These are phyloP conservation scores for Saccharomyces hybrid DNA, from an alignment of 1,139 yeast species.

Conservation along the genomic window DNA sequence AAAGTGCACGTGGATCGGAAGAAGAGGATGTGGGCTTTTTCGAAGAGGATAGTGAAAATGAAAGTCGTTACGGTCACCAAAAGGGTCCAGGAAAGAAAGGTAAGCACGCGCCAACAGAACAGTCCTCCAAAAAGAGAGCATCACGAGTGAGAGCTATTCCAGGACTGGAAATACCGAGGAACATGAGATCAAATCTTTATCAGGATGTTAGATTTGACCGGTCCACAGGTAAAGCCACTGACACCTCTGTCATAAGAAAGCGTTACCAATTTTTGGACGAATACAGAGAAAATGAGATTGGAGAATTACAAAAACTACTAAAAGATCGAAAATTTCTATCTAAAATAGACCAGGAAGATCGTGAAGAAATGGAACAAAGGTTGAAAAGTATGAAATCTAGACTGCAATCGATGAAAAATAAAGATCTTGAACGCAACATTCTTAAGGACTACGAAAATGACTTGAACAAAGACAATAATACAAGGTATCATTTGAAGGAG, in stretches of 20 bases:
- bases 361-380: slow-evolving; percentile 45
- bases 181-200: slow-evolving; percentile 39
- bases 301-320: slow-evolving; percentile 49
- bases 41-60: slow-evolving; percentile 23
- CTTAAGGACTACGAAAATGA: slow-evolving; percentile 38
- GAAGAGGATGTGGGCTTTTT: slow-evolving; percentile 23
- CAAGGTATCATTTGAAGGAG: slow-evolving; percentile 58
- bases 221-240: slow-evolving; percentile 80
- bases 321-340: slow-evolving; percentile 46
- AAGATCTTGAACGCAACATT: slow-evolving; percentile 66
- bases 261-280: slow-evolving; percentile 82
- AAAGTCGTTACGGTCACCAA: slow-evolving; percentile 10
- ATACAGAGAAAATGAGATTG: slow-evolving; percentile 66
- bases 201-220: slow-evolving; percentile 85
- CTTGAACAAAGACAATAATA: slow-evolving; percentile 30
- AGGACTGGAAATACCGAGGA: slow-evolving; percentile 46
- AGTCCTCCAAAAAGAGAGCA: slow-evolving; percentile 66
- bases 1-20: slow-evolving; percentile 19
- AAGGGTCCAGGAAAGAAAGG: slow-evolving; percentile 33
- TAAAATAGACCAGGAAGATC: slow-evolving; percentile 42
- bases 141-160: slow-evolving; percentile 65
- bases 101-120: slow-evolving; percentile 78
- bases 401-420: slow-evolving; percentile 65
- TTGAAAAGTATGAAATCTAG: slow-evolving; percentile 63
- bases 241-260: slow-evolving; percentile 53